These are phyloP conservation scores for Wickerhamiella bombiphila DNA, from an alignment of 805 yeast genomes.

Conservation along the genomic window DNA sequence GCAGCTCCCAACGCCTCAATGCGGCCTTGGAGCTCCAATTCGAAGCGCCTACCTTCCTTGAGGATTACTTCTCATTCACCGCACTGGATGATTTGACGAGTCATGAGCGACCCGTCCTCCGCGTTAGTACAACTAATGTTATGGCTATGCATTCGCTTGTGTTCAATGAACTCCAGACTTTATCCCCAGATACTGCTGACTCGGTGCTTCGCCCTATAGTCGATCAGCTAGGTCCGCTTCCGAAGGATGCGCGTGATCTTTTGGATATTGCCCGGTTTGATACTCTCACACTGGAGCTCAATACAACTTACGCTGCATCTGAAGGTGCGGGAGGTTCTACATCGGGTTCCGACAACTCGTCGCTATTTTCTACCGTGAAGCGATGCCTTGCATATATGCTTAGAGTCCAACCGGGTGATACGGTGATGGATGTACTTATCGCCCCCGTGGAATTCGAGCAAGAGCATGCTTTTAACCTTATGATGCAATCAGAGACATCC, in stretches of 20 bases:
- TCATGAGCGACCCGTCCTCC: slow-evolving; percentile 29
- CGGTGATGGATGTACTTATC: slow-evolving; percentile 52
- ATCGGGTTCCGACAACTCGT: slow-evolving; percentile 34
- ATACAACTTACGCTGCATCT: slow-evolving; percentile 32
- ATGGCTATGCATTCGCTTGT: slow-evolving; percentile 27
- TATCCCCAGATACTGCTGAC: slow-evolving; percentile 24
- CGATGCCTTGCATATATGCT: slow-evolving; percentile 69
- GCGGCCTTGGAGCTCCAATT: slow-evolving; percentile 30
- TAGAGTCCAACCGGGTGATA: slow-evolving; percentile 59
- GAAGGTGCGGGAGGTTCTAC: slow-evolving; percentile 29
- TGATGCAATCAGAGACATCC: slow-evolving; percentile 13
- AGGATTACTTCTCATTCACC: slow-evolving; percentile 42
- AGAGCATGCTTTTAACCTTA: slow-evolving; percentile 30
- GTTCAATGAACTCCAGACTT: slow-evolving; percentile 16
- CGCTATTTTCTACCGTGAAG: slow-evolving; percentile 34
- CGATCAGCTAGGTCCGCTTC: slow-evolving; percentile 29
- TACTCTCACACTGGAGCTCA: slow-evolving; percentile 40
- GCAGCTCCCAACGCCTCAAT: slow-evolving; percentile 35
- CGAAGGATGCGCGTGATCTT: slow-evolving; percentile 32
- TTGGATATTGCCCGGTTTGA: slow-evolving; percentile 40
- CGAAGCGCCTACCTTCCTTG: slow-evolving; percentile 42
- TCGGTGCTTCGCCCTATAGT: slow-evolving; percentile 39
- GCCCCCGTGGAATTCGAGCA: slow-evolving; percentile 54
- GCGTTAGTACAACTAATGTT: slow-evolving; percentile 25
- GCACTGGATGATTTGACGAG: slow-evolving; percentile 52